Percentiles rank a stretch among this genome's conserved stretches.
These are phyloP conservation scores for Tuctoria greenei DNA, from an alignment of 176 grass and related monocot species.

Conservation along the genomic window DNA sequence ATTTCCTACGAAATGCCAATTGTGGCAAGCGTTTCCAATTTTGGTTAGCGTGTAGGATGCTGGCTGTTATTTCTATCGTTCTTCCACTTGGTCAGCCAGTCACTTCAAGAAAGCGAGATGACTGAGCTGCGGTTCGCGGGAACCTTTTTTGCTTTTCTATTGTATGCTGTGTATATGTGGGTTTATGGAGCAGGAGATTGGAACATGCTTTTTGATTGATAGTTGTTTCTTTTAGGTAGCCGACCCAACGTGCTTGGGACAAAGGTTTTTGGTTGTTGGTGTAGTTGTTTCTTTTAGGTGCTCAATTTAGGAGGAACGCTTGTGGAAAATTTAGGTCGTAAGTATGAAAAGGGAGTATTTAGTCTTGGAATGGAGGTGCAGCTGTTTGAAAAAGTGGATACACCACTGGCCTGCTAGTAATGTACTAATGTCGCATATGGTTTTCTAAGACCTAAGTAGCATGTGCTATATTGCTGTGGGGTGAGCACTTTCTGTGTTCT, in stretches of 20 bases:
- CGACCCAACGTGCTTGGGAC: too few relatives aligned
- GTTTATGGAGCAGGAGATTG: not conserved
- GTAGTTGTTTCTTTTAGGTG: not conserved
- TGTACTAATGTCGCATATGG: not conserved
- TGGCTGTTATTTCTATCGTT: not conserved
- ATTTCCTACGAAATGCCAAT: constrained; percentile 28
- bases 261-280: not conserved
- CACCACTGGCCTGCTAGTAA: not conserved
- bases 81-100: not conserved
- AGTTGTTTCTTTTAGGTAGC: not conserved
- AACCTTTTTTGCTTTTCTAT: not conserved
- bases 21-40: not conserved
- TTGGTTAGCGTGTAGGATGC: constrained; percentile 1
- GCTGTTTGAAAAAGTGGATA: too few relatives aligned
- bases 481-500: not conserved
- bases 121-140: not conserved
- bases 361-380: not conserved
- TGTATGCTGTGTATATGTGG: not conserved
- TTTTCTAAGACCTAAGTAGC: not conserved
- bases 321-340: not conserved
- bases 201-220: not conserved
- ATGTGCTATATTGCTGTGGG: not conserved
- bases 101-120: constrained; percentile 15
- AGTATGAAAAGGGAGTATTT: not conserved
- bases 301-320: not conserved